Base-by-base conservation (phyloP, 495 filamentous ascomycete genomes). In the Aspergillus egyptiacus region DNA sequence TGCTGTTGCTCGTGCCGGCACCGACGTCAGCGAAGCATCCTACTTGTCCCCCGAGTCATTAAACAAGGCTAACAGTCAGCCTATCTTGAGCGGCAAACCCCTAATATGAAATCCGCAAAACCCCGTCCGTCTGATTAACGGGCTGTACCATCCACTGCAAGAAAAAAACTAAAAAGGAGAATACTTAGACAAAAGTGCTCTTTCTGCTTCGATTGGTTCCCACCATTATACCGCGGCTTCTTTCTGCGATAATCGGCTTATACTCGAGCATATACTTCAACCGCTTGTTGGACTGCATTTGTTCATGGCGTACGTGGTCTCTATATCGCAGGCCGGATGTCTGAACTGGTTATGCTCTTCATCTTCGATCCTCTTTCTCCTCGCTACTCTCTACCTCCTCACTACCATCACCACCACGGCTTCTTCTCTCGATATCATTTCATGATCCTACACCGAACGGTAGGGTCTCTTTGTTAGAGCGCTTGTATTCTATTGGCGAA, bases 41-140 rank as follows among this genome's bases (percentile, higher is more conserved):
- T 52, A 57, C 47, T 56, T 77, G 17, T 58, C 73, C 41, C 52
- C 68, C 9, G 53, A 69, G 43, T 47, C 63, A 8, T 49, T 77
- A 23, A 51, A 56, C 18, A 66, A 72, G 35, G 64, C 66, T 5
- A 65, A 58, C 19, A 72, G 67, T 42, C 77, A 78, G 49, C 66
- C 71, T 15, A 76, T 82, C 47, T 52, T 80, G 35, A 79, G 71
- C 46, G 71, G 75, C 46, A 72, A 74, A 53, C 72, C 71, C 15
- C 45, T 80, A 40, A 71, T 69, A 48, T 79, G 55, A 34, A 20
- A 71, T 42, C 54, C 32, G 32, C 19, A 13, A 5, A n/a, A 27
- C 17, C 14, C 7, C 19, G 10, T 18, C 18, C 23, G 13, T 6
- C 18, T 33, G 41, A 27, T 33, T 33, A 19, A 32, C 22, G 35